Evolutionary conservation across 192 early-diverging fungal species (phyloP), one percentile per base, ranked within the genome.

Genomic region (Backusella australiensis): DNA sequence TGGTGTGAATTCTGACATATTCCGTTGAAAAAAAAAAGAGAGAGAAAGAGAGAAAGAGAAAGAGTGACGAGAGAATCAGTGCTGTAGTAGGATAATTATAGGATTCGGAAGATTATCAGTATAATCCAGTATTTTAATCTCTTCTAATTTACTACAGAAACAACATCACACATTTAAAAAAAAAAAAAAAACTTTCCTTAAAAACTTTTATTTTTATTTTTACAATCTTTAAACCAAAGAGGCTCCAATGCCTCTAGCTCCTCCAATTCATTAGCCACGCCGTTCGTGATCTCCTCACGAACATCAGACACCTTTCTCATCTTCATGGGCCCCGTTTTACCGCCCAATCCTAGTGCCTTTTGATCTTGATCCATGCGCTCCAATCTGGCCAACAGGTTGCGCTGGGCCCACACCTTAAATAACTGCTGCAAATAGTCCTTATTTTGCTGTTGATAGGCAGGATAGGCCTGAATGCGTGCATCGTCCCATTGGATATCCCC

Each of bases 381-480:
- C 3, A 82, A 12, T 6, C 38, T 36, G 6, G 36, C 26, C 29
- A 82, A 42, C 77, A 82, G 78, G 19, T 63, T 69, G n/a, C 71
- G 59, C 26, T 82, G 38, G 2, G 77, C 74, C 69, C 77, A 78
- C 0, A 72, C 66, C 14, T 67, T 72, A 26, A 75, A 82, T 34
- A 82, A 23, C n/a, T 74, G 71, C 29, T 78, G 70, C 36, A 82
- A 41, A 73, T 82, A 82, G 6, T 75, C 71, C 32, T 82, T 82
- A 74, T 78, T 78, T 15, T 74, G 71, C 11, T 52, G 23, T 1
- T 75, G 23, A 6, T 78, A 56, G 12, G 15, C 23, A 0, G 69
- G 69, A 36, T 78, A 82, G 2, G 74, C 7, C 32, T 75, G 73
- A 9, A 81, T 81, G 4, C 80, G 76, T 15, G 71, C 59, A 46